phyloP scores from a whole-genome alignment of 768 basidiomycete species.

The Galerina marginata region DNA sequence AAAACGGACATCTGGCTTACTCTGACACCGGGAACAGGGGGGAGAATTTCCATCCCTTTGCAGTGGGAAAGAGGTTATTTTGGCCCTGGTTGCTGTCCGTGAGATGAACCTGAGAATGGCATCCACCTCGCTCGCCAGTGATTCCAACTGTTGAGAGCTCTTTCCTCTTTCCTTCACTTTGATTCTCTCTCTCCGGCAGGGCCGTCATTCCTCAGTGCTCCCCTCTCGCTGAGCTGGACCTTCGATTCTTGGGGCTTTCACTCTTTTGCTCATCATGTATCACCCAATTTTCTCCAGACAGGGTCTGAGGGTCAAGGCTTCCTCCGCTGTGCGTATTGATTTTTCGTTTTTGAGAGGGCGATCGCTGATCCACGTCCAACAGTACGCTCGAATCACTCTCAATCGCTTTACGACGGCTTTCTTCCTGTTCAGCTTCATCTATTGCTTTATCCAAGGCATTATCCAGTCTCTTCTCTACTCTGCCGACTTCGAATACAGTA shows the following conservation, averaged over 20 bases:
- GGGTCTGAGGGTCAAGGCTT: constrained; percentile 21
- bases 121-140: too few relatives aligned
- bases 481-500: constrained; percentile 46
- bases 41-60: background rate
- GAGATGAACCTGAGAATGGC: constrained; percentile 14
- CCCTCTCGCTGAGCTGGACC: constrained; percentile 22
- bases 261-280: constrained; percentile 11
- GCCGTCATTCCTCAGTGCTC: constrained; percentile 17
- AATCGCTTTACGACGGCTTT: constrained; percentile 49
- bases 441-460: constrained; percentile 58
- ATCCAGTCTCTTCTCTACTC: constrained; percentile 54
- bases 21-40: too few relatives aligned
- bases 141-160: background rate
- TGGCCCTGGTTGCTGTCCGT: constrained; percentile 11
- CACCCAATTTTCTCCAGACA: constrained; percentile 13
- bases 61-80: background rate
- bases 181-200: constrained; percentile 24
- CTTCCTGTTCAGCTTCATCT: constrained; percentile 54
- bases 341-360: background rate
- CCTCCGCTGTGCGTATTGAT: constrained; percentile 18
- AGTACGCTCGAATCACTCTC: constrained; percentile 46
- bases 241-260: constrained; percentile 9
- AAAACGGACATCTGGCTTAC: too few relatives aligned
- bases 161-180: constrained; percentile 15
- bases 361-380: background rate